Evolutionary conservation across 1,284 basidiomycete genomes (phyloP).

Genomic region (Heliocybe sulcata): DNA sequence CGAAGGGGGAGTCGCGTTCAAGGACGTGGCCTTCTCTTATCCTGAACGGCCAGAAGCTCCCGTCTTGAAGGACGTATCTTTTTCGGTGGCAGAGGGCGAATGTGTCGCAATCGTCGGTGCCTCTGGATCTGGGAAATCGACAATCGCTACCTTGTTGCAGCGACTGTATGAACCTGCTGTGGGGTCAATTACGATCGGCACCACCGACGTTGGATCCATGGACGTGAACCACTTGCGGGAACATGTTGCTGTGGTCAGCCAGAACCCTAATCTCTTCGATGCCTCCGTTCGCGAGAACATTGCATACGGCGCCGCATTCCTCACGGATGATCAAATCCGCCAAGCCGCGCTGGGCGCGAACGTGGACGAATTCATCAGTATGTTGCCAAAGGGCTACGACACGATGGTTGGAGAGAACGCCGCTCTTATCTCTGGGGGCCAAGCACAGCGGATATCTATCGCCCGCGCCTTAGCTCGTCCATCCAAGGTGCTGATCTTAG

Average conservation of each 20-base stretch:
- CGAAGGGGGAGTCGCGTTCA: slow-evolving; percentile 59
- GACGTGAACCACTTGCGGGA: slow-evolving; percentile 73
- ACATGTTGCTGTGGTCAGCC: slow-evolving; percentile 81
- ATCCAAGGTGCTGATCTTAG: slow-evolving; percentile 77
- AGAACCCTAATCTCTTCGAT: slow-evolving; percentile 84
- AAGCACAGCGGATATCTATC: slow-evolving; percentile 89
- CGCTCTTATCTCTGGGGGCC: slow-evolving; percentile 85
- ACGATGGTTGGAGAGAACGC: slow-evolving; percentile 89
- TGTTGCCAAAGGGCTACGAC: slow-evolving; percentile 79
- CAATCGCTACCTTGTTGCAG: slow-evolving; percentile 77
- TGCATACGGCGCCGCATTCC: slow-evolving; percentile 59
- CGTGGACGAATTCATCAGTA: slow-evolving; percentile 82
- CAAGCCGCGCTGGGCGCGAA: slow-evolving; percentile 71
- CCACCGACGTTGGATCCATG: slow-evolving; percentile 40
- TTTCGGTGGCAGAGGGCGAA: slow-evolving; percentile 65
- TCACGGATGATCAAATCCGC: slow-evolving; percentile 51
- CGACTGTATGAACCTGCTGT: slow-evolving; percentile 74
- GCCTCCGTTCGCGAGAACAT: slow-evolving; percentile 83
- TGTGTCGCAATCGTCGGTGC: slow-evolving; percentile 85
- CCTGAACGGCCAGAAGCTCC: slow-evolving; percentile 70
- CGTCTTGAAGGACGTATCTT: slow-evolving; percentile 61
- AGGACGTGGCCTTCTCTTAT: slow-evolving; percentile 76
- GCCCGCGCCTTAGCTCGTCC: slow-evolving; percentile 79
- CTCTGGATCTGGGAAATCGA: slow-evolving; percentile 88
- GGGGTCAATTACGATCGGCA: slow-evolving; percentile 59